These are phyloP conservation scores for Serendipita vermifera DNA, from an alignment of 768 basidiomycete genomes.

Conservation along the genomic window DNA sequence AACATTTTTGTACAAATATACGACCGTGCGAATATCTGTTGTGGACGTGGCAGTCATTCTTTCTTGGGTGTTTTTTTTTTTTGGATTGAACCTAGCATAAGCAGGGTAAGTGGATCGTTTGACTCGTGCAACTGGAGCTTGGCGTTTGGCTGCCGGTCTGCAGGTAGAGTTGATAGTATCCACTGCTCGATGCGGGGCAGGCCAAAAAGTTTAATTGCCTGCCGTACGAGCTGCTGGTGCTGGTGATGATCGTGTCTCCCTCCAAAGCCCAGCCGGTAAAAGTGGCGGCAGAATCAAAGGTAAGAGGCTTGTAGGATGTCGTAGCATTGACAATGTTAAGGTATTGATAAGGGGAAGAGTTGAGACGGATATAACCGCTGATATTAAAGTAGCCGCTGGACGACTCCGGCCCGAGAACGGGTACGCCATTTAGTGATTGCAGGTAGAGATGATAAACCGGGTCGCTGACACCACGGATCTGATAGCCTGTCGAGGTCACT, in stretches of 20 bases:
- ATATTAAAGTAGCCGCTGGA: slow-evolving; percentile 41
- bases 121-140: slow-evolving; percentile 26
- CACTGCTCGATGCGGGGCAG: slow-evolving; percentile 31
- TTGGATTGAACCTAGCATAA: slow-evolving; percentile 31
- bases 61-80: too few relatives aligned
- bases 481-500: slow-evolving; percentile 26
- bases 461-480: slow-evolving; percentile 39
- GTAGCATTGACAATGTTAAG: slow-evolving; percentile 35
- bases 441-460: slow-evolving; percentile 48
- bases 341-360: slow-evolving; percentile 27
- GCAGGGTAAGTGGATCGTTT: slow-evolving; percentile 34
- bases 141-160: slow-evolving; percentile 41
- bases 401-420: slow-evolving; percentile 40
- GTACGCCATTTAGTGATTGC: slow-evolving; percentile 33
- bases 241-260: slow-evolving; percentile 44
- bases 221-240: slow-evolving; percentile 24
- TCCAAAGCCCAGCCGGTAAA: slow-evolving; percentile 46
- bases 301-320: slow-evolving; percentile 37
- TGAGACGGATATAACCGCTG: slow-evolving; percentile 34
- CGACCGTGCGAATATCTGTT: too few relatives aligned
- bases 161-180: slow-evolving; percentile 36
- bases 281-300: slow-evolving; percentile 32
- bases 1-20: too few relatives aligned
- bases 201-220: slow-evolving; percentile 42
- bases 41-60: too few relatives aligned